These are phyloP conservation scores for Hippophae rhamnoides DNA, from an alignment of 306 rosid genomes.

Conservation along the genomic window DNA sequence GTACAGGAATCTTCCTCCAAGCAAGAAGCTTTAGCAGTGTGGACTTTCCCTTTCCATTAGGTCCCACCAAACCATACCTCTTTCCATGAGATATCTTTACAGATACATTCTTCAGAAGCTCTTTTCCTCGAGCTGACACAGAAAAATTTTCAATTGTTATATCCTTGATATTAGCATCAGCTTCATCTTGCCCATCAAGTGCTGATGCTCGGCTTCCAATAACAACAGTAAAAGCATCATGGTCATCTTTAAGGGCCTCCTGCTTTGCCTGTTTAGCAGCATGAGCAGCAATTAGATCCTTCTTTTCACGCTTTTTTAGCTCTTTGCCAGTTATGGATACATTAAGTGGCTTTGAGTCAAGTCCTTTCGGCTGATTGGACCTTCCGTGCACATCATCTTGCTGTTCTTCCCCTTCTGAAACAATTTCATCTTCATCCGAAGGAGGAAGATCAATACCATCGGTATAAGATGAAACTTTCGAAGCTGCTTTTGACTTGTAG, in stretches of 20 bases:
- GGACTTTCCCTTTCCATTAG: conserved; percentile 69
- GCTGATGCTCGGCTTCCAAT: conserved; percentile 52
- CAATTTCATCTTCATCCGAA: conserved; percentile 42
- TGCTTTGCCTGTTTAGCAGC: conserved; percentile 41
- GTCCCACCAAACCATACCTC: conserved; percentile 65
- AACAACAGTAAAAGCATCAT: conserved; percentile 69
- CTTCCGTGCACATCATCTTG: conserved; percentile 11
- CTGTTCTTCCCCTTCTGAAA: conserved; percentile 21
- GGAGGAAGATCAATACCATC: conserved; percentile 56
- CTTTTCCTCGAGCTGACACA: conserved; percentile 49
- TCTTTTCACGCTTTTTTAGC: conserved; percentile 50
- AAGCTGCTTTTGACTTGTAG: conserved; percentile 29
- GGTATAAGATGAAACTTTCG: conserved; percentile 34
- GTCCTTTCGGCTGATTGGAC: conserved; percentile 20
- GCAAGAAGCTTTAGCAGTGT: conserved; percentile 75
- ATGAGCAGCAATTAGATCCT: conserved; percentile 44
- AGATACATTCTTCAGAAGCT: conserved; percentile 41
- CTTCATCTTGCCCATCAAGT: conserved; percentile 52
- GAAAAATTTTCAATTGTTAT: conserved; percentile 42
- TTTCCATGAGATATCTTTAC: conserved; percentile 57
- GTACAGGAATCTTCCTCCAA: conserved; percentile 81
- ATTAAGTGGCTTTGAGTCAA: conserved; percentile 29
- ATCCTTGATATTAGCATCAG: conserved; percentile 53
- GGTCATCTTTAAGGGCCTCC: conserved; percentile 60
- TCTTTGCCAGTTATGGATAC: conserved; percentile 36